Base-by-base conservation (phyloP, 140 eudicot species). In the Bidens hawaiensis region DNA sequence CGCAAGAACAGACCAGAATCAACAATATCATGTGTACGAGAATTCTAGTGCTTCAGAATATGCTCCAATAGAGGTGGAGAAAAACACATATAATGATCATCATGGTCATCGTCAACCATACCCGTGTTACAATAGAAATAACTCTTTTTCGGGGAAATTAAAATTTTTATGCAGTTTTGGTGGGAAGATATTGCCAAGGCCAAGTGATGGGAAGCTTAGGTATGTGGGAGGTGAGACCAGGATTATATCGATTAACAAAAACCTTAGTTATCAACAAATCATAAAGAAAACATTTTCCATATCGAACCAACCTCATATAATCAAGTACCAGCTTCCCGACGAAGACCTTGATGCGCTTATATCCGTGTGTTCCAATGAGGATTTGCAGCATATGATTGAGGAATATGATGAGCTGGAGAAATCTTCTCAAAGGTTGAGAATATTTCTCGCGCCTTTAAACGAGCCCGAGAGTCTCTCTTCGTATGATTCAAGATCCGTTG, bases 331-430 rank as follows among this genome's bases (percentile, higher is more conserved):
- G 76, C 90, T 88, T 31, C 96, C 96, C 0, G 90, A 83, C 26
- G 96, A 88, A 56, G 96, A 88, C 76, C 84, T 88, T 57, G 96
- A 85, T 71, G 94, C 96, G 15, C 90, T 88, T 26, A 80, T 88
- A 59, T 85, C 96, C 2, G 94, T 88, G 21, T 75, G 81, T 50
- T 88, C 88, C 4, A 83, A 78, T 51, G 90, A 85, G 70, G 96
- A 88, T 73, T 79, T 88, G 25, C 90, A 78, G 13, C 82, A 76
- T 41, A 82, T 88, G 96, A 65, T 88, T 21, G 96, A 88, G 78
- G 96, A 88, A 67, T 85, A 79, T 65, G 75, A 85, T 43, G 88
- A 78, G 48, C 47, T 85, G 4, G 90, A 79, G 43, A 76, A 62
- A 68, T 65, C 67, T 53, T 85, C 84, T 17, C 85, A 82, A 69